Evolutionary conservation across 2,329 filamentous ascomycete genomes (phyloP).

Genomic region (Aspergillus thermomutatus): DNA sequence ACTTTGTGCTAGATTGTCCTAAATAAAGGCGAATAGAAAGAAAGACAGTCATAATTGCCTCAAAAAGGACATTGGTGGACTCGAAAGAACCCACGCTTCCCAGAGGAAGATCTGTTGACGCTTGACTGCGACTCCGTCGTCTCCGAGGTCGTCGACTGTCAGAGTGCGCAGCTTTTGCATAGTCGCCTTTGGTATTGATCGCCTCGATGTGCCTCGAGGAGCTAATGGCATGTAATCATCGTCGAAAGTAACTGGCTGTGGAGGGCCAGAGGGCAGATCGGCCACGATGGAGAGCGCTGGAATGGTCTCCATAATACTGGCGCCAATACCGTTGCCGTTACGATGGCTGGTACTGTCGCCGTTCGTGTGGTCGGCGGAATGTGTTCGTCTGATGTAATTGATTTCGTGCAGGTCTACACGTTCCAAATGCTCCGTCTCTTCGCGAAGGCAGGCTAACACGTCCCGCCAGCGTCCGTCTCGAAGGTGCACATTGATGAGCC

Average conservation of each 20-base stretch:
- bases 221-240: constrained; percentile 3
- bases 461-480: constrained; percentile 60
- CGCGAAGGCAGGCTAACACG: constrained; percentile 54
- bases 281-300: constrained; percentile 18
- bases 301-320: constrained; percentile 13
- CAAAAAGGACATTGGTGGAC: constrained; percentile 4
- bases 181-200: constrained; percentile 9
- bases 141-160: constrained; percentile 33
- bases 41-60: not conserved
- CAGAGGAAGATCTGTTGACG: constrained; percentile 33
- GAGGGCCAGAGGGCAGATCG: constrained; percentile 11
- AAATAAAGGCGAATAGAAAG: not conserved
- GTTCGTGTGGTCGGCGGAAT: not conserved
- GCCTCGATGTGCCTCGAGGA: constrained; percentile 4
- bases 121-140: constrained; percentile 33
- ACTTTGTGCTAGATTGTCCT: not conserved
- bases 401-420: constrained; percentile 63
- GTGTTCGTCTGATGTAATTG: constrained; percentile 51
- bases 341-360: constrained; percentile 43
- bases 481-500: constrained; percentile 59
- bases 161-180: constrained; percentile 26
- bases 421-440: constrained; percentile 56
- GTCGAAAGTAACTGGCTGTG: constrained; percentile 15
- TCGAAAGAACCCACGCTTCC: constrained; percentile 39
- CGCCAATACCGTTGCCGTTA: constrained; percentile 5